Evolutionary conservation across 306 rosid genomes (phyloP).

Genomic region (Urtica urens): DNA sequence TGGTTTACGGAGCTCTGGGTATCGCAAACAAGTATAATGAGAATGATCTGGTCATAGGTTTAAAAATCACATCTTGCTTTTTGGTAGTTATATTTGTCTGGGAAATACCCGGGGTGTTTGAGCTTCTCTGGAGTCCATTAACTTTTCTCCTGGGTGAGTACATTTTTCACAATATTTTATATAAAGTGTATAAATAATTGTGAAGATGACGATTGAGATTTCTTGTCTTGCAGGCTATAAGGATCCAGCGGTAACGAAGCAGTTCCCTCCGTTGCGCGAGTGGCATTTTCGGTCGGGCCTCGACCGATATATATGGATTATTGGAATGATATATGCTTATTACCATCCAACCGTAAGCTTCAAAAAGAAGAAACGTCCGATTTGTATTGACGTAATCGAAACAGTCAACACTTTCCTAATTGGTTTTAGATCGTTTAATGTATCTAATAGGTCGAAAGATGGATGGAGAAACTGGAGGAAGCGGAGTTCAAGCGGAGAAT

Average conservation of each 20-base stretch:
- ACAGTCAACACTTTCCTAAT: neutral
- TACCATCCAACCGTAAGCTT: slow-evolving; percentile 86
- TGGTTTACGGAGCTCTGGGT: slow-evolving; percentile 84
- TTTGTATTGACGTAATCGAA: neutral
- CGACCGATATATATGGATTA: slow-evolving; percentile 95
- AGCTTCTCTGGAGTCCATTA: slow-evolving; percentile 72
- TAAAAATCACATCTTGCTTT: slow-evolving; percentile 59
- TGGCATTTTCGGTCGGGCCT: slow-evolving; percentile 98
- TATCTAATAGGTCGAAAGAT: slow-evolving; percentile 58
- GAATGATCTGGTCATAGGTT: slow-evolving; percentile 56
- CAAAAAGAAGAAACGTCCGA: slow-evolving; percentile 1
- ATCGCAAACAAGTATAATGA: slow-evolving; percentile 77
- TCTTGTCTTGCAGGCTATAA: slow-evolving; percentile 45
- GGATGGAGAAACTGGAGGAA: slow-evolving; percentile 98
- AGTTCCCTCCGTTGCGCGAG: slow-evolving; percentile 58
- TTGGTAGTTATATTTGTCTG: slow-evolving; percentile 68
- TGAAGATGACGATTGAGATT: slow-evolving; percentile 21
- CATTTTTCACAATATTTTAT: slow-evolving; percentile 11
- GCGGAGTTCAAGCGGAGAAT: slow-evolving; percentile 59
- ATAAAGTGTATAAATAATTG: no score
- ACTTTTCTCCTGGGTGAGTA: slow-evolving; percentile 75
- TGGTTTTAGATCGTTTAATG: slow-evolving; percentile 1
- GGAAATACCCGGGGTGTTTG: slow-evolving; percentile 97
- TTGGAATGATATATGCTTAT: slow-evolving; percentile 95
- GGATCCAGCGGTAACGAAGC: slow-evolving; percentile 53